phyloP scores from a whole-genome alignment of 2,329 filamentous ascomycete genomes.

The Alternaria sp. region DNA sequence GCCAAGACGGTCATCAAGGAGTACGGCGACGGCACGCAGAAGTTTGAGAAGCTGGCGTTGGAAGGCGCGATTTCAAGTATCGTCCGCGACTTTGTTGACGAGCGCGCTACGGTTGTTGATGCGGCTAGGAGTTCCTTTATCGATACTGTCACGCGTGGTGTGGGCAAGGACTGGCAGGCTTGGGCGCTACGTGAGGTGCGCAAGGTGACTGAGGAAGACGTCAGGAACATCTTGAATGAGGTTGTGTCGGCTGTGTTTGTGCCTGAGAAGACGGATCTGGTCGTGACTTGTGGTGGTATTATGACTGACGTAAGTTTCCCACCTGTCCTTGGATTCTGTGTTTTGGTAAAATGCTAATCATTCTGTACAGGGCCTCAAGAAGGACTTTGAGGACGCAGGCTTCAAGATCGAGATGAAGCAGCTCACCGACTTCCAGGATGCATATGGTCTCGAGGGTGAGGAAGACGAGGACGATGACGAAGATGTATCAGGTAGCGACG shows the following conservation, averaged over 20 bases:
- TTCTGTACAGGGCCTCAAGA: conserved; percentile 69
- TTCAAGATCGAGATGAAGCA: conserved; percentile 79
- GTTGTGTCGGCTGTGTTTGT: conserved; percentile 81
- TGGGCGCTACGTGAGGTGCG: conserved; percentile 78
- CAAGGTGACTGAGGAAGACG: conserved; percentile 75
- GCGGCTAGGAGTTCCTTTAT: conserved; percentile 86
- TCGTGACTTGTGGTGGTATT: conserved; percentile 85
- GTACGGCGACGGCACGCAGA: conserved; percentile 72
- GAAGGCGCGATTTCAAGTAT: conserved; percentile 92
- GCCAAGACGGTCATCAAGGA: conserved; percentile 76
- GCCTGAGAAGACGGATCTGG: conserved; percentile 79
- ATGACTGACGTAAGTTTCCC: conserved; percentile 76
- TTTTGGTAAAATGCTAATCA: background rate
- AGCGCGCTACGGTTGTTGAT: conserved; percentile 82
- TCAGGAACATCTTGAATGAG: conserved; percentile 74
- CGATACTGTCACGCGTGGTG: conserved; percentile 75
- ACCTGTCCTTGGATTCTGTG: background rate
- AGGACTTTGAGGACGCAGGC: conserved; percentile 74
- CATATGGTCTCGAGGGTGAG: conserved; percentile 77
- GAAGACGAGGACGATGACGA: conserved; percentile 66
- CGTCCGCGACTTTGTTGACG: conserved; percentile 83
- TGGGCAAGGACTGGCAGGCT: conserved; percentile 79
- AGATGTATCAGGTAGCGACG: conserved; percentile 60
- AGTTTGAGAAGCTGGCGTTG: conserved; percentile 80
- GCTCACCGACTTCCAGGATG: conserved; percentile 83